Conservation (phyloP, 2,329 filamentous ascomycete species). For the Mycocentrospora acerina region DNA sequence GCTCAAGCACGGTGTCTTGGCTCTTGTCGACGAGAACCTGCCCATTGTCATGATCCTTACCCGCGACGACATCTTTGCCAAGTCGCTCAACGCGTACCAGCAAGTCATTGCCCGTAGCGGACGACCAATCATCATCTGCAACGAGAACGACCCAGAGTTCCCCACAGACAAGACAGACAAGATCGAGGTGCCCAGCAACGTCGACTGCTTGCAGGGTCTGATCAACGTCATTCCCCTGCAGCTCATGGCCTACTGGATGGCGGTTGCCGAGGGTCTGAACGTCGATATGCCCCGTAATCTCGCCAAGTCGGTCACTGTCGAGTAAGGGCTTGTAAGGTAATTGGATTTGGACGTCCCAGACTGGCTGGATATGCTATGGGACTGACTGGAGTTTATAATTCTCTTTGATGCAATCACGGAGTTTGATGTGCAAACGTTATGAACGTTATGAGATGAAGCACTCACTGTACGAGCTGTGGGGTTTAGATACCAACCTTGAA, state of each 20-base stretch:
- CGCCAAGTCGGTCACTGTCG: conserved; percentile 98
- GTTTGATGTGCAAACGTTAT: too few species aligned
- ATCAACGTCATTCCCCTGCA: conserved; percentile 97
- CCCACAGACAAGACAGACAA: conserved; percentile 84
- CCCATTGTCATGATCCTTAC: conserved; percentile 99
- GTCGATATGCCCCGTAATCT: conserved; percentile 98
- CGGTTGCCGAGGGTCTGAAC: conserved; percentile 91
- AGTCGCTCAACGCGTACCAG: conserved; percentile 99
- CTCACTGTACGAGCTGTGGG: conserved; percentile 13
- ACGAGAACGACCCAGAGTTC: conserved; percentile 86
- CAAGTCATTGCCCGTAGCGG: conserved; percentile 96
- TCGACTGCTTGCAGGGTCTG: conserved; percentile 93
- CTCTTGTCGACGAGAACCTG: conserved; percentile 95
- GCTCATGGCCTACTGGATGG: conserved; percentile 98
- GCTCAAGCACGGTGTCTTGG: conserved; percentile 97
- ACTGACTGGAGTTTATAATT: conserved; percentile 25
- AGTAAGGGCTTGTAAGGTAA: conserved; percentile 60
- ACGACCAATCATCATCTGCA: conserved; percentile 98
- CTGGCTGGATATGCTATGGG: conserved; percentile 28
- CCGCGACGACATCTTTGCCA: conserved; percentile 92
- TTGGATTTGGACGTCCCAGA: conserved; percentile 17
- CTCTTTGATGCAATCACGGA: conserved; percentile 15
- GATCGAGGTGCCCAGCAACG: conserved; percentile 95
- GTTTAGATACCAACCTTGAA: conserved; percentile 15
- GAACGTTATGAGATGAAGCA: conserved; percentile 1